A percentile compares a stretch with the other conserved stretches of the same genome.
phyloP scores from a whole-genome alignment of 106 monocot species.

The Allium cepa region DNA sequence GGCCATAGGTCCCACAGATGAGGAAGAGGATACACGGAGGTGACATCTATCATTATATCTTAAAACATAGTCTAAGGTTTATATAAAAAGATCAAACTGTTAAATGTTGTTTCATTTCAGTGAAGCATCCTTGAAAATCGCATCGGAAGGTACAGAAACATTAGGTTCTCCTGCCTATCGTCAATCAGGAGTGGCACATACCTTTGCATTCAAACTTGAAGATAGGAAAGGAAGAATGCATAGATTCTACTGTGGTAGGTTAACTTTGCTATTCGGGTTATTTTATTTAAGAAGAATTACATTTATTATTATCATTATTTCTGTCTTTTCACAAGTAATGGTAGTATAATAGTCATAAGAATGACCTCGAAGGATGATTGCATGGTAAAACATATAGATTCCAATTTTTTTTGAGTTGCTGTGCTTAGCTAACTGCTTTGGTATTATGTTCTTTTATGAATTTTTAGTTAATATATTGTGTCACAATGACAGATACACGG shows the following conservation, averaged over 20 bases:
- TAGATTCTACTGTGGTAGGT: slow-evolving; percentile 79
- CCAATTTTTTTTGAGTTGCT: too few relatives aligned
- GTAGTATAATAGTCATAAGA: too few relatives aligned
- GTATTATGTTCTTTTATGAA: too few relatives aligned
- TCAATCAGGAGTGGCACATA: slow-evolving; percentile 30
- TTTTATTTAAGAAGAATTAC: too few relatives aligned
- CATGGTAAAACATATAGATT: too few relatives aligned
- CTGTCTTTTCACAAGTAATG: too few relatives aligned
- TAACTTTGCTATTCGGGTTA: not conserved
- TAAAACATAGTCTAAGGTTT: not conserved
- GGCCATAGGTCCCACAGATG: slow-evolving; percentile 55
- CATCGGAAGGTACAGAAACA: slow-evolving; percentile 48
- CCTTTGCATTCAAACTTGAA: slow-evolving; percentile 71
- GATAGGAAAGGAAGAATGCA: slow-evolving; percentile 87
- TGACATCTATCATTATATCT: slow-evolving; percentile 1
- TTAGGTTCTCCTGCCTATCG: slow-evolving; percentile 23
- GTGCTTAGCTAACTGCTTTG: too few relatives aligned
- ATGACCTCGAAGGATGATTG: too few relatives aligned
- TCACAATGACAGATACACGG: slow-evolving; percentile 36
- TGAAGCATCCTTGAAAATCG: slow-evolving; percentile 56
- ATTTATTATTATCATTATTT: too few relatives aligned
- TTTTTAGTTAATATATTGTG: not conserved
- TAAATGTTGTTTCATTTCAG: slow-evolving; percentile 17
- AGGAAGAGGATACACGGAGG: slow-evolving; percentile 67
- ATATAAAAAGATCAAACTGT: not conserved